A percentile compares a stretch with the other conserved stretches of the same genome.
phyloP scores from a whole-genome alignment of 176 grass and related monocot genomes.

The Cymbopogon citratus region DNA sequence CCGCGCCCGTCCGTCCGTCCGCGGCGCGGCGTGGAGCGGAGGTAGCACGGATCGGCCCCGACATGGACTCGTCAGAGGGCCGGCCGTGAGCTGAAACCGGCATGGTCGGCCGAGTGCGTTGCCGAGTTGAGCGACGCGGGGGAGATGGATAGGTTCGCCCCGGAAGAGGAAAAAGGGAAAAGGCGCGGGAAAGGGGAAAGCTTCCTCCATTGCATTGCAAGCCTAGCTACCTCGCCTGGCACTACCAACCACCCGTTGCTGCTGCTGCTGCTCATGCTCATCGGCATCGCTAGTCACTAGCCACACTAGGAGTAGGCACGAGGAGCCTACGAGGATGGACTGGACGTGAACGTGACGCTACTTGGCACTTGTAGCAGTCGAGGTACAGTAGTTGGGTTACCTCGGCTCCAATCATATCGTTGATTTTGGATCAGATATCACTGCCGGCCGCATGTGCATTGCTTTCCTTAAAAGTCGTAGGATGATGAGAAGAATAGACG shows the following conservation, averaged over 20 bases:
- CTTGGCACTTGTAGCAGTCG: not conserved
- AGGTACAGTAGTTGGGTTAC: not conserved
- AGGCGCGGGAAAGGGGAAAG: not conserved
- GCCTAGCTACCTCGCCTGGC: not conserved
- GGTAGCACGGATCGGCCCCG: conserved; percentile 17
- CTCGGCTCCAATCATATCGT: not conserved
- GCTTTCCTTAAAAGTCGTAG: too few relatives aligned
- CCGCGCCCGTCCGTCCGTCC: too few relatives aligned
- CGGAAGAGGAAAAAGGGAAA: not conserved
- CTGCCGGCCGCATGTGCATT: not conserved
- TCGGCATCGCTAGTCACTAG: too few relatives aligned
- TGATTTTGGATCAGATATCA: not conserved
- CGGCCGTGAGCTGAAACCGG: not conserved
- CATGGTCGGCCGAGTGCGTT: conserved; percentile 5
- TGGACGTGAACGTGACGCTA: too few relatives aligned
- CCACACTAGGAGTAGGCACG: not conserved
- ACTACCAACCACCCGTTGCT: not conserved
- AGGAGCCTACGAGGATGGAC: not conserved
- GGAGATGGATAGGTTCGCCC: not conserved
- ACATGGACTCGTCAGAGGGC: not conserved
- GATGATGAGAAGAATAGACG: too few relatives aligned
- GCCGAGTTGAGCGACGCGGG: not conserved
- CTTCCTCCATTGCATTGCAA: not conserved
- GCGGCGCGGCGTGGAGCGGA: too few relatives aligned
- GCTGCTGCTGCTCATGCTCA: not conserved